These are phyloP conservation scores for Penicillium argentinense DNA, from an alignment of 495 filamentous ascomycete genomes.

Conservation along the genomic window DNA sequence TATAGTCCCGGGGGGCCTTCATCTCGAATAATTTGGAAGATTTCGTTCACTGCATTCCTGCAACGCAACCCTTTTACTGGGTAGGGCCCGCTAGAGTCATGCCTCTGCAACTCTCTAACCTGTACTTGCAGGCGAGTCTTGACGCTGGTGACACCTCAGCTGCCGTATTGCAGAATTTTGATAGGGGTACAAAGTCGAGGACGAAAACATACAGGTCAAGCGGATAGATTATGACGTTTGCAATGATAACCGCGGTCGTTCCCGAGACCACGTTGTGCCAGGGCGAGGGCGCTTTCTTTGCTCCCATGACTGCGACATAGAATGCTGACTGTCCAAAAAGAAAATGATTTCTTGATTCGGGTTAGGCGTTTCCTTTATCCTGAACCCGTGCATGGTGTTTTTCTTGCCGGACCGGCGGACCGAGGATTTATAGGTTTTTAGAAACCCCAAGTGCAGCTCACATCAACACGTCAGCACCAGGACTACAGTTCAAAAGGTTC, in stretches of 20 bases:
- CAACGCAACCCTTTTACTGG: neutral
- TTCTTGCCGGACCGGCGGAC: neutral
- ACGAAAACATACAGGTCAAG: constrained; percentile 12
- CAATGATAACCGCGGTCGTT: constrained; percentile 15
- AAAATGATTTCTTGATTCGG: too few relatives aligned
- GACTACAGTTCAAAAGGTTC: constrained; percentile 18
- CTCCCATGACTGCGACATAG: too few relatives aligned
- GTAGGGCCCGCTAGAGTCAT: neutral
- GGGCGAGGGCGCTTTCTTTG: constrained; percentile 7
- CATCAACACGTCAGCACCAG: constrained; percentile 3
- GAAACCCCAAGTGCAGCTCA: neutral
- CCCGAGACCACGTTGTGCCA: constrained; percentile 17
- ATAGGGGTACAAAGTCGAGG: neutral
- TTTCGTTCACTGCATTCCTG: neutral
- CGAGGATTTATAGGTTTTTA: neutral
- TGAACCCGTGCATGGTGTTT: too few relatives aligned
- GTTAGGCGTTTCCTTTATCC: too few relatives aligned
- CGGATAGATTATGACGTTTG: constrained; percentile 16
- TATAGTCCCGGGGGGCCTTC: constrained; percentile 16
- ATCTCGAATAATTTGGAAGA: constrained; percentile 7
- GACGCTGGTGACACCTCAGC: neutral
- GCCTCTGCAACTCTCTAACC: neutral
- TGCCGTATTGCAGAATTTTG: neutral
- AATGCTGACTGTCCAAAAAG: too few relatives aligned
- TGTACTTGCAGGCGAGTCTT: constrained; percentile 17